phyloP scores from a whole-genome alignment of 176 grass and related monocot species.

The Microstegium vimineum region DNA sequence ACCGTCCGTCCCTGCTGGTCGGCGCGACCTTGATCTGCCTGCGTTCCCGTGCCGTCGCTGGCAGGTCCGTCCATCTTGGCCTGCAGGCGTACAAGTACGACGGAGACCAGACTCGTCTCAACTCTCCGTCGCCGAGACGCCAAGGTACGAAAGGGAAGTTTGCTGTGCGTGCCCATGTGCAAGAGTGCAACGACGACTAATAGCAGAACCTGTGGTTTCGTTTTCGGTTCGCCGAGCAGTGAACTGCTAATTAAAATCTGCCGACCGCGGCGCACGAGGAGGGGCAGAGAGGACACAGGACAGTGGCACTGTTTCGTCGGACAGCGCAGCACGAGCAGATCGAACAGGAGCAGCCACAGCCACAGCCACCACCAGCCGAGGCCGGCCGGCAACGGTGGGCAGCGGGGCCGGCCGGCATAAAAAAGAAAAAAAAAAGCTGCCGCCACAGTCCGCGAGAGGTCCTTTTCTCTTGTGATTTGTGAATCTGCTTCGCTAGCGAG shows the following conservation, averaged over 20 bases:
- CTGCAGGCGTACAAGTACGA: neutral
- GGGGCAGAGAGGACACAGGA: neutral
- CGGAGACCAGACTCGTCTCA: neutral
- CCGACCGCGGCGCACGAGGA: neutral
- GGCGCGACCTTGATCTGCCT: neutral
- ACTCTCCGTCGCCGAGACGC: neutral
- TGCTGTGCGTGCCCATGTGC: neutral
- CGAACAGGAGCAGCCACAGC: neutral
- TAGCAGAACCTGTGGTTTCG: neutral
- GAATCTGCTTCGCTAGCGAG: neutral
- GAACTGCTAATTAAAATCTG: neutral
- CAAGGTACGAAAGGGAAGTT: neutral
- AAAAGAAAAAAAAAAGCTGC: too few relatives aligned
- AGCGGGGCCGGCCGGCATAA: neutral
- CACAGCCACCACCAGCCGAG: neutral
- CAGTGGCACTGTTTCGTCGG: constrained; percentile 1
- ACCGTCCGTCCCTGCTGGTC: neutral
- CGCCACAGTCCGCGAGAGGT: neutral
- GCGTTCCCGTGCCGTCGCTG: neutral
- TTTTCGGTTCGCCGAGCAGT: neutral
- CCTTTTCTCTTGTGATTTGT: neutral
- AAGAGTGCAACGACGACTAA: too few relatives aligned
- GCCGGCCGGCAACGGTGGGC: constrained; percentile 4
- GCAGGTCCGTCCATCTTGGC: neutral
- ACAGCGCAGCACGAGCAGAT: neutral